A percentile compares a stretch with the other conserved stretches of the same genome.
Conservation (phyloP, 345 rosid genomes). For the Pistacia integerrima region DNA sequence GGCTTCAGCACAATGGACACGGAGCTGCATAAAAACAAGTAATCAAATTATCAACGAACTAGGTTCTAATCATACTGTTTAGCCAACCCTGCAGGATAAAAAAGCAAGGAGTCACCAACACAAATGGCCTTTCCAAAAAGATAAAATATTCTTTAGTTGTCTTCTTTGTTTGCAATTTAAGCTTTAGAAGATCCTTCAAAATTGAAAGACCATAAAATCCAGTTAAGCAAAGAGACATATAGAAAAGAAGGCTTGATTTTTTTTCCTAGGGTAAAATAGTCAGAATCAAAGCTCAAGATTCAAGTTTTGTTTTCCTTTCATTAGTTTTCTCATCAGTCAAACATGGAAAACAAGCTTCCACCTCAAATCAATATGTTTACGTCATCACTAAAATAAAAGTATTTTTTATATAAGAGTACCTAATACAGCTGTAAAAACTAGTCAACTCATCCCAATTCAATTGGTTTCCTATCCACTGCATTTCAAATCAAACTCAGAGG, state of each 20-base stretch:
- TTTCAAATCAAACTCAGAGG: background rate
- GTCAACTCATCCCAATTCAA: background rate
- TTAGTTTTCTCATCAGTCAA: background rate
- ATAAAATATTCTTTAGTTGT: background rate
- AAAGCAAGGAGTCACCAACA: background rate
- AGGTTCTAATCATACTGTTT: background rate
- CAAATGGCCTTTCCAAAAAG: background rate
- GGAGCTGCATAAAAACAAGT: conserved; percentile 50
- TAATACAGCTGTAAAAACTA: background rate
- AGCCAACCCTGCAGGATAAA: background rate
- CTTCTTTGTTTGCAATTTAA: no score
- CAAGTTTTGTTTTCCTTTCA: background rate
- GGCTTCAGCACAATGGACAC: conserved; percentile 96
- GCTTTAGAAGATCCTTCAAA: background rate
- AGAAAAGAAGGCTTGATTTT: background rate
- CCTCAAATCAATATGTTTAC: background rate
- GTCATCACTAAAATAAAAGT: background rate
- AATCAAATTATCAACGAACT: background rate
- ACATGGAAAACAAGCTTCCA: background rate
- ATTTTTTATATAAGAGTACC: background rate
- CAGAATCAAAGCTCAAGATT: background rate
- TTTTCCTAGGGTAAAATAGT: background rate
- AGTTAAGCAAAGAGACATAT: background rate
- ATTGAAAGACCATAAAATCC: background rate
- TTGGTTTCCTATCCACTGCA: background rate